Percentiles rank a stretch among this genome's conserved stretches.
Evolutionary conservation across 2,329 filamentous ascomycete species (phyloP).

Genomic region (Teratosphaeriaceae sp.): DNA sequence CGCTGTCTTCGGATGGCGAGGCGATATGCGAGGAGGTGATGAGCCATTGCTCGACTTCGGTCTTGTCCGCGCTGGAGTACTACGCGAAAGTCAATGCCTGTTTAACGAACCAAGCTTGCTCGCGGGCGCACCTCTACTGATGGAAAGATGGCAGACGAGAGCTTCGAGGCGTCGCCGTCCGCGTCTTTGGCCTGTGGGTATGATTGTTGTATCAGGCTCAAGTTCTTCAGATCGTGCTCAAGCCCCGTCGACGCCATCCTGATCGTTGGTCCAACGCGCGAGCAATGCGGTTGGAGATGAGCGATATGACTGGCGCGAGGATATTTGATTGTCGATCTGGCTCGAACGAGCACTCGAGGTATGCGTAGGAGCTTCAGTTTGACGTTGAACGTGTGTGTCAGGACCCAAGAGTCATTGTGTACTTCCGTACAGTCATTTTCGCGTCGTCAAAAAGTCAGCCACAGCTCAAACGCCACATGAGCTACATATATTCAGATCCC

Average conservation of each 20-base stretch:
- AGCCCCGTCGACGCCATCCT: conserved; percentile 26
- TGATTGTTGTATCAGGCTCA: conserved; percentile 26
- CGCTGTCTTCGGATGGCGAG: conserved; percentile 50
- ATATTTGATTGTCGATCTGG: background rate
- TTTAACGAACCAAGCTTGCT: background rate
- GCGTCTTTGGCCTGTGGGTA: conserved; percentile 27
- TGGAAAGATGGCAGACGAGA: conserved; percentile 28
- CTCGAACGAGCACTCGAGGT: background rate
- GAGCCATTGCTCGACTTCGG: conserved; percentile 86
- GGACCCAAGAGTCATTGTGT: background rate
- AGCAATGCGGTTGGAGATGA: no score
- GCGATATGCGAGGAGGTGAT: conserved; percentile 67
- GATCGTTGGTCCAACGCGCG: background rate
- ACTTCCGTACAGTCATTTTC: background rate
- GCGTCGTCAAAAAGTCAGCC: no score
- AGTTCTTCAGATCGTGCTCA: conserved; percentile 25
- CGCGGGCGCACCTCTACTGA: conserved; percentile 23
- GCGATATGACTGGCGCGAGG: no score
- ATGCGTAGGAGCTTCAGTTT: background rate
- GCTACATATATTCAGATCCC: no score
- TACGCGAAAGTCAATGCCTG: conserved; percentile 37
- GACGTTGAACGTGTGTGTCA: background rate
- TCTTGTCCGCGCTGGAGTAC: conserved; percentile 73
- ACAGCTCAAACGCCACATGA: no score
- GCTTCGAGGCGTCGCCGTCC: conserved; percentile 27